Conservation (phyloP, 768 basidiomycete species). For the Mrakia gelida region DNA sequence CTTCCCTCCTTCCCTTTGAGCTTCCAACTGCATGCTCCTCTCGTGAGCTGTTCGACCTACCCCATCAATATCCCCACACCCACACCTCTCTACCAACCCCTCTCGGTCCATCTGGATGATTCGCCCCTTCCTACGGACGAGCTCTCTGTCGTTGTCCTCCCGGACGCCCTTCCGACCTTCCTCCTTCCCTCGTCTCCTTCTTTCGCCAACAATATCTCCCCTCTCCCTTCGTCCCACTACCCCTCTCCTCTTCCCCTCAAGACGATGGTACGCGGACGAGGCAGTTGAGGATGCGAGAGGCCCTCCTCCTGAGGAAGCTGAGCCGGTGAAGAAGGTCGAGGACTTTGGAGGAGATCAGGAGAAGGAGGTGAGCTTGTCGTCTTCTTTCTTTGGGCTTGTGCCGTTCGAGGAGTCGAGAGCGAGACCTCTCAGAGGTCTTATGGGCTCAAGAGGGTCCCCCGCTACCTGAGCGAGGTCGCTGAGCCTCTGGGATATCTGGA, state of each 20-base stretch:
- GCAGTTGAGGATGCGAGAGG: slow-evolving; percentile 6
- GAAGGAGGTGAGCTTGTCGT: background rate
- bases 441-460: too few species aligned
- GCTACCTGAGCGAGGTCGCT: too few species aligned
- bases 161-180: background rate
- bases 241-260: background rate
- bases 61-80: too few species aligned
- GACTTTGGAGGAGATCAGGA: slow-evolving; percentile 11
- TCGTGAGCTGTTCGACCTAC: too few species aligned
- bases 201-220: background rate
- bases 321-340: background rate
- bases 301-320: background rate
- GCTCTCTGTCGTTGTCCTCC: background rate
- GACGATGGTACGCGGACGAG: background rate
- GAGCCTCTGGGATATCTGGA: background rate
- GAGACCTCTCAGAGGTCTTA: too few species aligned
- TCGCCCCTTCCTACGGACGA: background rate
- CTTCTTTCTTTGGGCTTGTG: background rate
- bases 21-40: too few species aligned
- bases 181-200: background rate
- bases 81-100: background rate
- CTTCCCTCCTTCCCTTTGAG: too few species aligned
- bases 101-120: background rate
- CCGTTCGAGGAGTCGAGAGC: too few species aligned
- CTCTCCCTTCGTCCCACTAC: background rate